Evolutionary conservation across 441 rosid species (phyloP).

Genomic region (Daphne laureola): DNA sequence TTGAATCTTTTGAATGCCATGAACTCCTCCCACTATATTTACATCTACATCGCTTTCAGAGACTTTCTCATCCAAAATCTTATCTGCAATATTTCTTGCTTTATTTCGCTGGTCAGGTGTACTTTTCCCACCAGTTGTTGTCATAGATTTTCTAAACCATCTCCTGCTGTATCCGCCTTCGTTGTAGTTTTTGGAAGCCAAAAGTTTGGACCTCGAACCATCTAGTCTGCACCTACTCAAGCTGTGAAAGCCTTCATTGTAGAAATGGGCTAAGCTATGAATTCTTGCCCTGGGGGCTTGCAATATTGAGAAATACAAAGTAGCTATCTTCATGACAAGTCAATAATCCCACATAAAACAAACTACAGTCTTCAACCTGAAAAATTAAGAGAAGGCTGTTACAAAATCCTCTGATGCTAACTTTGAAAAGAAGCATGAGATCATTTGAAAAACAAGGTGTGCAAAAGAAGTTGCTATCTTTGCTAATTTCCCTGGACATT

Average conservation of each 20-base stretch:
- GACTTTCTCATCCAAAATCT: constrained; percentile 35
- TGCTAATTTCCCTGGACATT: too few relatives aligned
- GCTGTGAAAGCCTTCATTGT: constrained; percentile 34
- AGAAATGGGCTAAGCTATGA: constrained; percentile 40
- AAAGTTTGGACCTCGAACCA: constrained; percentile 25
- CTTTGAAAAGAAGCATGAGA: too few relatives aligned
- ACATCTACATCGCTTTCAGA: constrained; percentile 35
- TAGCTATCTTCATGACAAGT: constrained; percentile 28
- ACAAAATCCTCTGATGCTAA: too few relatives aligned
- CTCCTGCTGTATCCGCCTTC: constrained; percentile 51
- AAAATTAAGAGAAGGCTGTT: not conserved
- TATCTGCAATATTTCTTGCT: constrained; percentile 25
- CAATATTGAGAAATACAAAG: constrained; percentile 57
- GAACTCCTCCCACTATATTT: constrained; percentile 23
- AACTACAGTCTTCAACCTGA: constrained; percentile 21
- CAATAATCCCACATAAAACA: constrained; percentile 20
- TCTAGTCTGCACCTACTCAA: constrained; percentile 20
- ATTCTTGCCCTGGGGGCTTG: constrained; percentile 52
- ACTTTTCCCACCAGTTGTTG: constrained; percentile 33
- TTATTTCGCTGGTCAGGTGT: constrained; percentile 25
- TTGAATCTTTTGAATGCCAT: constrained; percentile 30
- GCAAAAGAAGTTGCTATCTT: too few relatives aligned
- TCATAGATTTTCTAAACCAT: constrained; percentile 48
- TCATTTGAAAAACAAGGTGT: too few relatives aligned
- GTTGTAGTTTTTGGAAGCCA: constrained; percentile 33